Base-by-base conservation (phyloP, 1,284 basidiomycete genomes). In the Cutaneotrichosporon sp. region DNA sequence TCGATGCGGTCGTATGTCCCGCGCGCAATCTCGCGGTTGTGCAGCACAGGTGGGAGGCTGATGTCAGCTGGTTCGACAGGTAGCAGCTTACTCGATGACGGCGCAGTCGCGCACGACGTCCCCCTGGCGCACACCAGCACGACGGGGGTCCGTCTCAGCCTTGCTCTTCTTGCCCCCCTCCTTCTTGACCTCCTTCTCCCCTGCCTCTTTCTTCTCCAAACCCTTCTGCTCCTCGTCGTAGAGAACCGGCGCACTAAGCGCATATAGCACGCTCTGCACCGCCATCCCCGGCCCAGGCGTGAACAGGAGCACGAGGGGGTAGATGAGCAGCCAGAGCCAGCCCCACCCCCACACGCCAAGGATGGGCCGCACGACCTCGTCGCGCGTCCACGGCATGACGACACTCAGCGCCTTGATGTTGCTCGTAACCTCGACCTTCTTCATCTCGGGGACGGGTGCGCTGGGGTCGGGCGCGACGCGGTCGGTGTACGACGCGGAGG, bases 321-420 rank as follows among this genome's bases (percentile, higher is more conserved):
- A 72, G 14, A 77, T 63, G 4, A 77, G 22, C 36, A 77, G 63
- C 59, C 72, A 79, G 72, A 72, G 56, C 2, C 75, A 43, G 60
- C 64, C 65, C 27, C 66, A 62, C 24, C 71, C 42, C 11, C 59
- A 34, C 13, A 53, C 51, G 14, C 33, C 14, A 20, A 72, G 54
- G 24, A 73, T 56, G 6, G 73, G 71, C 34, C 69, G 64, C 18
- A 77, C 51, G 18, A 79, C 72, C 60, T 79, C 78, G 20, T 68
- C 69, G 46, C 79, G 69, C 20, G 77, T 69, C 73, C 76, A 76
- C 1, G 72, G 72, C 72, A 79, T 78, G 54, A 80, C 64, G 3
- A 79, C 79, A 31, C 66, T 66, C 2, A 79, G 38, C 4, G 70
- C 71, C 64, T 74, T 69, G 27, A 80, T 71, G 66, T 80, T 79